phyloP scores from a whole-genome alignment of 1,139 yeast species.

The Nadsonia commutata region DNA sequence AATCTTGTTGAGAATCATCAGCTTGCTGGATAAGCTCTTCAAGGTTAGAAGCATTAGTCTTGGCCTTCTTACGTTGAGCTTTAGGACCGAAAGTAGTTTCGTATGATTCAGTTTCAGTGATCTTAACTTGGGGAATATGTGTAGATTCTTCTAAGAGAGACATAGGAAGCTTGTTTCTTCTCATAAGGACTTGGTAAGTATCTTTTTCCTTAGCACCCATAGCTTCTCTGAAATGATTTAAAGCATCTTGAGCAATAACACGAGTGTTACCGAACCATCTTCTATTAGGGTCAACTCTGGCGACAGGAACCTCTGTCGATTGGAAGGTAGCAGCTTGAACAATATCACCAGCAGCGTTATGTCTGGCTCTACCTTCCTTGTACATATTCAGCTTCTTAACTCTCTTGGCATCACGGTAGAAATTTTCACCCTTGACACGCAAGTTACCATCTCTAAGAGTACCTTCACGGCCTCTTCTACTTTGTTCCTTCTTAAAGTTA shows the following conservation, averaged over 20 bases:
- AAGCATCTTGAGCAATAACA: conserved; percentile 93
- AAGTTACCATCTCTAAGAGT: conserved; percentile 67
- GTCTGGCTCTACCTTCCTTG: conserved; percentile 74
- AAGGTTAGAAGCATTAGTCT: conserved; percentile 59
- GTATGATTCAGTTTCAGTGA: conserved; percentile 80
- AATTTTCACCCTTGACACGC: conserved; percentile 92
- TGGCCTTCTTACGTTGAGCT: conserved; percentile 84
- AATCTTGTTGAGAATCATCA: conserved; percentile 42
- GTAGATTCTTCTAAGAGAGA: conserved; percentile 69
- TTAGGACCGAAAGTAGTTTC: conserved; percentile 84
- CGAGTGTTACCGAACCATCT: conserved; percentile 97
- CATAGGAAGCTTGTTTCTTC: conserved; percentile 91
- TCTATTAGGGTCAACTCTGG: conserved; percentile 90
- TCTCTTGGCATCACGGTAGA: conserved; percentile 82
- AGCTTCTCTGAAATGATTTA: conserved; percentile 87
- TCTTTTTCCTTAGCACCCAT: conserved; percentile 78
- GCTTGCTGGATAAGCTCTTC: conserved; percentile 66
- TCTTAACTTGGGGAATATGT: conserved; percentile 64
- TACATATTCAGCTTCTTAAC: conserved; percentile 87
- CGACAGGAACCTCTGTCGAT: conserved; percentile 75
- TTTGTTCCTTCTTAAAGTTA: conserved; percentile 80
- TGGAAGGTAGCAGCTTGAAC: conserved; percentile 81
- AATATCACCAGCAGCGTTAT: conserved; percentile 80
- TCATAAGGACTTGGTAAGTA: conserved; percentile 73
- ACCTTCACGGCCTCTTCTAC: conserved; percentile 69